Conservation (phyloP, 2,329 filamentous ascomycete genomes). For the Aureobasidium mangrovei region DNA sequence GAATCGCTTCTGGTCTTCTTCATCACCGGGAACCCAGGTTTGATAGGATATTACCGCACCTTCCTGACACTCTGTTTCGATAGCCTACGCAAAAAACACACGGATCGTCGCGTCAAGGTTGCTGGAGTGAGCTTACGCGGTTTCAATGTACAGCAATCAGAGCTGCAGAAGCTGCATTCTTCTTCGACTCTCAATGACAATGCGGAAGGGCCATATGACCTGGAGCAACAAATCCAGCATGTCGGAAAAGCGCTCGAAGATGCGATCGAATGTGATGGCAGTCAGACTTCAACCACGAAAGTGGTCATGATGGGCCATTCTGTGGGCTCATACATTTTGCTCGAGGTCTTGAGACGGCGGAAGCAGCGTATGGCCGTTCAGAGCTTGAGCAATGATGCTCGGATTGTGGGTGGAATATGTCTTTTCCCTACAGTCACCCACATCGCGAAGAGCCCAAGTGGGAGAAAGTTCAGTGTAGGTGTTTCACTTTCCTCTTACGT, state of each 20-base stretch:
- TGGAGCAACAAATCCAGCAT: constrained; percentile 44
- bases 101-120: constrained; percentile 9
- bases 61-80: constrained; percentile 54
- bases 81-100: constrained; percentile 32
- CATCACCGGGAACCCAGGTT: constrained; percentile 67
- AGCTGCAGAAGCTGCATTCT: background rate
- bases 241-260: constrained; percentile 36
- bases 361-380: constrained; percentile 4
- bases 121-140: constrained; percentile 27
- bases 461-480: constrained; percentile 33
- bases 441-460: constrained; percentile 36
- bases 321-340: constrained; percentile 37
- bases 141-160: constrained; percentile 29
- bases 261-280: constrained; percentile 20
- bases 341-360: constrained; percentile 32
- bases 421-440: constrained; percentile 42
- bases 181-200: background rate
- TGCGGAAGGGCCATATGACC: constrained; percentile 27
- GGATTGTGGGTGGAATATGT: constrained; percentile 28
- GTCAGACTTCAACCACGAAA: constrained; percentile 9
- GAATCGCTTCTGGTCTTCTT: constrained; percentile 53
- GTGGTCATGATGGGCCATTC: constrained; percentile 39
- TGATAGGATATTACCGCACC: constrained; percentile 62
- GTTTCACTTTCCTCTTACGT: background rate
- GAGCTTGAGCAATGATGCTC: constrained; percentile 16